phyloP scores from a whole-genome alignment of 2,329 filamentous ascomycete species.

The Elsinoe necatrix region DNA sequence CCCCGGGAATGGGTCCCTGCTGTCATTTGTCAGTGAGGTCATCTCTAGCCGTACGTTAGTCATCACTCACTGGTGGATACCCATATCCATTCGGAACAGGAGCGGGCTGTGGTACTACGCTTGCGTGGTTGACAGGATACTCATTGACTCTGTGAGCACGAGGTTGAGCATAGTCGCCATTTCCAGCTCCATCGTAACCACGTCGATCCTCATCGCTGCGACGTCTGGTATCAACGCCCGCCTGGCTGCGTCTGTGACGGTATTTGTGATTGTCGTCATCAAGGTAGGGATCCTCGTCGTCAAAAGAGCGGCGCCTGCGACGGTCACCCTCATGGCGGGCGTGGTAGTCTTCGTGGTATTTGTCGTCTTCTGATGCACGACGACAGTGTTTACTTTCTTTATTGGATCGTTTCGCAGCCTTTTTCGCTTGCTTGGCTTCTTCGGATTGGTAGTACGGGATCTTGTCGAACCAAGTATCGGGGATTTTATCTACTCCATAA shows the following conservation, averaged over 20 bases:
- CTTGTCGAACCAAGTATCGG: slow-evolving; percentile 32
- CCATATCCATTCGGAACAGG: not conserved
- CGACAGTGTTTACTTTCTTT: slow-evolving; percentile 28
- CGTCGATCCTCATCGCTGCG: not conserved
- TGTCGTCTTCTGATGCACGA: slow-evolving; percentile 37
- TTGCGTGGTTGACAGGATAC: slow-evolving; percentile 2
- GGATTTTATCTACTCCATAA: slow-evolving; percentile 29
- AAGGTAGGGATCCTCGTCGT: slow-evolving; percentile 76
- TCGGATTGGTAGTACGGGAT: slow-evolving; percentile 31
- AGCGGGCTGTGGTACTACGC: not conserved
- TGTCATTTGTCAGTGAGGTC: not conserved
- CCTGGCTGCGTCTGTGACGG: slow-evolving; percentile 14
- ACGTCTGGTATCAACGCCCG: not conserved
- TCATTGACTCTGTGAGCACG: not conserved
- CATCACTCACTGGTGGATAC: not conserved
- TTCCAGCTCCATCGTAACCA: not conserved
- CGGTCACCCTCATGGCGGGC: slow-evolving; percentile 40
- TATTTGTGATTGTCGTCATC: slow-evolving; percentile 23
- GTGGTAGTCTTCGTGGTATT: slow-evolving; percentile 34
- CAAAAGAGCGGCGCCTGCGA: slow-evolving; percentile 49
- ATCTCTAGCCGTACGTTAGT: not conserved
- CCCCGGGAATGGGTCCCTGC: not conserved
- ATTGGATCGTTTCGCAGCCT: slow-evolving; percentile 14
- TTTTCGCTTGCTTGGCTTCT: slow-evolving; percentile 19
- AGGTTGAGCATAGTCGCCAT: slow-evolving; percentile 12